phyloP scores from a whole-genome alignment of 176 grass and related monocot species.

The Areca catechu region DNA sequence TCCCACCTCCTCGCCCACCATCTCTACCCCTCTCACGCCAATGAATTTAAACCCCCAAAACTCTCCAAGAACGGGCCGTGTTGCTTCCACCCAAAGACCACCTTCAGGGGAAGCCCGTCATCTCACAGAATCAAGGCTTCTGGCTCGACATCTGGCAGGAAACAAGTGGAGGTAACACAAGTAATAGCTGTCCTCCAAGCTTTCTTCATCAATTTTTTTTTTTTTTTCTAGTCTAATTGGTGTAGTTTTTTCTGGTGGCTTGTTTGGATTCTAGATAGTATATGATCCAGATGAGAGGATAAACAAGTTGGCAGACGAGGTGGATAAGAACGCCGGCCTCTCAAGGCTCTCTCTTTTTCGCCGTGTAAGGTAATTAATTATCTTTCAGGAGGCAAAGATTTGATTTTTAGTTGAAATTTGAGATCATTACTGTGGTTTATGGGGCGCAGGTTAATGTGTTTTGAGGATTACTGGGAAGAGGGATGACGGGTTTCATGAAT shows the following conservation, averaged over 20 bases:
- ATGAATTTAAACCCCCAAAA: conserved; percentile 1
- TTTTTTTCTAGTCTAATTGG: conserved; percentile 7
- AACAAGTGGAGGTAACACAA: conserved; percentile 61
- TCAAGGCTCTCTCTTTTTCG: conserved; percentile 87
- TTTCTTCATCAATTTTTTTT: not conserved
- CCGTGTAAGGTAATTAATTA: conserved; percentile 72
- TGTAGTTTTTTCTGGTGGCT: not conserved
- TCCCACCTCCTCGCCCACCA: conserved; percentile 56
- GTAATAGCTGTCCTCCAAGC: not conserved
- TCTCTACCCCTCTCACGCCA: conserved; percentile 28
- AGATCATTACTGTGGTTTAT: conserved; percentile 2
- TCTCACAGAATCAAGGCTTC: conserved; percentile 37
- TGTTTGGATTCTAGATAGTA: conserved; percentile 40
- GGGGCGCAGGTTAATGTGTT: conserved; percentile 75
- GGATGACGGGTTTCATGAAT: conserved; percentile 77
- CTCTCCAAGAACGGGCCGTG: conserved; percentile 16
- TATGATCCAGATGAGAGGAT: conserved; percentile 65
- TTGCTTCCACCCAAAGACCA: not conserved
- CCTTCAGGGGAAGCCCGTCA: not conserved
- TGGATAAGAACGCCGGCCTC: conserved; percentile 55
- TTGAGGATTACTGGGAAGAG: conserved; percentile 92
- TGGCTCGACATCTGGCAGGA: conserved; percentile 30
- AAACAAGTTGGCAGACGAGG: conserved; percentile 63
- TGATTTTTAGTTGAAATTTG: not conserved
- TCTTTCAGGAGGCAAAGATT: not conserved